Evolutionary conservation across 2,329 filamentous ascomycete species (phyloP), one percentile per base, ranked within the genome.

Genomic region (Hymenoscyphus repandus): DNA sequence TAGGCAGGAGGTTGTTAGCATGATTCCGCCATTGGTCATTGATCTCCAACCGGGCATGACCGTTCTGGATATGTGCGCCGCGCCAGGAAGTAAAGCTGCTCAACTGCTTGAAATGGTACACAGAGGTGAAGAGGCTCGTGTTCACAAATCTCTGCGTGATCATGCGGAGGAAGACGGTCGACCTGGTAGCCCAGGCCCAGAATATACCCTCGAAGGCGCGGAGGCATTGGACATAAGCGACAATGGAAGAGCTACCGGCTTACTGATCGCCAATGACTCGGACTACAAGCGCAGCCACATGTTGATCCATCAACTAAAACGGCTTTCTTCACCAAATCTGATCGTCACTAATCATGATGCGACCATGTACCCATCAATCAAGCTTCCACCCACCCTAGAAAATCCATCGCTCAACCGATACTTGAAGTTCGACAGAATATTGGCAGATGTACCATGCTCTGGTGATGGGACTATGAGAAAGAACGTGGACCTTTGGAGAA

Each of bases 341-440:
- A 86, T 99, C 56, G 92, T 99, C 55, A 97, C 90, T 38, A 97
- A 99, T 69, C 92, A 99, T 72, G 93, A 99, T 69, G 93, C 93
- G 38, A 96, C 91, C 4, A 83, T 95, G 69, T 99, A 91, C 70
- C 93, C 93, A 2, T 90, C 91, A 0, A 90, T 99, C 64, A 89
- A 86, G 66, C 79, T 97, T n/a, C 84, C 85, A 15, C 71, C 83
- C 11, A 73, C 76, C 3, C 69, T 74, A 17, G 76, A 79, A 57
- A 77, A 80, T 54, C 74, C 73, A 31, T 72, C 72, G 22, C 74
- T 75, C 58, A 78, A 79, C 53, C 77, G 80, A 59, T 97, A 96
- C 69, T 81, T 99, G 54, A 96, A 96, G 72, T 99, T 96, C 63
- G 93, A 99, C 69, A 86, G 93, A 55, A 95, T 99, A 55, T 75